Conservation (phyloP, 2,329 filamentous ascomycete species). For the Coniosporium tulheliwenetii region DNA sequence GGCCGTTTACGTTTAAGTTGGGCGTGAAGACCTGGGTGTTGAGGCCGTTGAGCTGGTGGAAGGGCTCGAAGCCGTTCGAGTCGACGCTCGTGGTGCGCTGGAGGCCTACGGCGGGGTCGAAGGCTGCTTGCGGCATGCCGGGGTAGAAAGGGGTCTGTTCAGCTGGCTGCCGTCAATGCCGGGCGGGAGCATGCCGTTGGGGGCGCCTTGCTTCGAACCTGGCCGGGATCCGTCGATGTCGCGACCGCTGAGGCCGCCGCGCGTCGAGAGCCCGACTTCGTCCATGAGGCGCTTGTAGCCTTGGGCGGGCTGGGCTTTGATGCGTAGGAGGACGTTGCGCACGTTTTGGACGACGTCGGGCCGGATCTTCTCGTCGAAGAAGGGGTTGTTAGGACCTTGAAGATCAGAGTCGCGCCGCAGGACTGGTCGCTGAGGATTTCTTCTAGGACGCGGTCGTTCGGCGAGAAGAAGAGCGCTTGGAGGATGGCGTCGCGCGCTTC, state of each 20-base stretch:
- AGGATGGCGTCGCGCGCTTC: constrained; percentile 84
- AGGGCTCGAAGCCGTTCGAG: constrained; percentile 31
- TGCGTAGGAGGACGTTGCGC: constrained; percentile 69
- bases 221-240: constrained; percentile 15
- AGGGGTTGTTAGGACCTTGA: constrained; percentile 95
- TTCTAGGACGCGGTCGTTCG: constrained; percentile 72
- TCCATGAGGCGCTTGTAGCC: constrained; percentile 99
- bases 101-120: constrained; percentile 22
- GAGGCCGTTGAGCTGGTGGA: constrained; percentile 17
- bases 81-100: constrained; percentile 34
- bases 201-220: constrained; percentile 14
- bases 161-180: constrained; percentile 13
- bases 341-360: constrained; percentile 83
- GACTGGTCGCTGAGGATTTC: constrained; percentile 82
- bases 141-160: constrained; percentile 17
- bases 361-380: constrained; percentile 86
- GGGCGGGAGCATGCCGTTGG: constrained; percentile 16
- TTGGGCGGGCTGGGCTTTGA: constrained; percentile 87
- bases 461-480: constrained; percentile 81
- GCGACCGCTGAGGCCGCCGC: constrained; percentile 21
- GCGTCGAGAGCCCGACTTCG: constrained; percentile 73
- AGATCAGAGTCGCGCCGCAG: constrained; percentile 89
- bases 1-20: constrained; percentile 20
- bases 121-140: constrained; percentile 18
- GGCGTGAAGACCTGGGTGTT: constrained; percentile 18